Conservation (phyloP, 768 basidiomycete genomes). For the Cystofilobasidium ferigula region DNA sequence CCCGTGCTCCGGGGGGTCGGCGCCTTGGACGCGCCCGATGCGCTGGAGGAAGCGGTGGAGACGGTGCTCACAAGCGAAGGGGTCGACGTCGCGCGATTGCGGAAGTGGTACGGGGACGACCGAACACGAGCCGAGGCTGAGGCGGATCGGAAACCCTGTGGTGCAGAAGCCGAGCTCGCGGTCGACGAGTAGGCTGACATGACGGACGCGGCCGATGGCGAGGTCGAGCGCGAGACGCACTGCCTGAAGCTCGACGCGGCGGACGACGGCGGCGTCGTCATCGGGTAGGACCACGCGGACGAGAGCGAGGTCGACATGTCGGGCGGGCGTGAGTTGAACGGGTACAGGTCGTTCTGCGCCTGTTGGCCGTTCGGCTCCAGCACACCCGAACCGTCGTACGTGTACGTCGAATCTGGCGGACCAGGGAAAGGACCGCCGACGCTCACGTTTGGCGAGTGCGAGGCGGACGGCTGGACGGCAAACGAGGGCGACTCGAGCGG, state of each 20-base stretch:
- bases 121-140: background rate
- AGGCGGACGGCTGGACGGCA: background rate
- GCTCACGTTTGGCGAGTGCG: background rate
- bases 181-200: constrained; percentile 6
- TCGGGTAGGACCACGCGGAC: background rate
- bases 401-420: background rate
- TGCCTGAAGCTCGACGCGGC: background rate
- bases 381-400: background rate
- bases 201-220: background rate
- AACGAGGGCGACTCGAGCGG: background rate
- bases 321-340: background rate
- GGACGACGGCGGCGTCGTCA: background rate
- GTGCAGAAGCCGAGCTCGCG: background rate
- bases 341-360: background rate
- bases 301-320: constrained; percentile 7
- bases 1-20: background rate
- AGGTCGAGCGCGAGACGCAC: background rate
- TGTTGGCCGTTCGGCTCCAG: background rate
- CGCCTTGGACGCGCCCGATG: background rate
- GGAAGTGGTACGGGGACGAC: background rate
- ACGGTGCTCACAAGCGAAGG: background rate
- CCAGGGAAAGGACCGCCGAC: background rate
- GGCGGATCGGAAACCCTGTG: background rate
- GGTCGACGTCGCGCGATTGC: background rate
- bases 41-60: background rate